These are phyloP conservation scores for Microbotryum intermedium DNA, from an alignment of 1,284 basidiomycete species.

Conservation along the genomic window DNA sequence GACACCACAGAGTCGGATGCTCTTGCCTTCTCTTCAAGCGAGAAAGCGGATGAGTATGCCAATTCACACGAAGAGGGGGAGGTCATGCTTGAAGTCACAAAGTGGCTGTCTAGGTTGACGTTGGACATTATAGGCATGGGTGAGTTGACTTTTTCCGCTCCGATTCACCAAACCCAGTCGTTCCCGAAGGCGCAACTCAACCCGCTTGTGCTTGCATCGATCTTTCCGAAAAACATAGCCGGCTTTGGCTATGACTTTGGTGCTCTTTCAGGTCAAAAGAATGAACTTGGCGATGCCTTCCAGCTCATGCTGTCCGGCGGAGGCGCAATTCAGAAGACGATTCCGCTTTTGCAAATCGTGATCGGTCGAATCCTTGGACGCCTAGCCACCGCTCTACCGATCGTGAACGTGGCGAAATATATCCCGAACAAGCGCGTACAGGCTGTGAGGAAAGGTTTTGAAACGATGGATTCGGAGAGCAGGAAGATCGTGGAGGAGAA, in stretches of 20 bases:
- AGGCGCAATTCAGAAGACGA: too few relatives aligned
- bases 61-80: neutral
- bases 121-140: conserved; percentile 37
- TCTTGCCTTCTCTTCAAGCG: conserved; percentile 20
- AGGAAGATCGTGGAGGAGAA: conserved; percentile 32
- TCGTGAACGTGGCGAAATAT: conserved; percentile 1
- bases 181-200: too few relatives aligned
- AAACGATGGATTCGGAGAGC: conserved; percentile 25
- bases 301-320: conserved; percentile 10
- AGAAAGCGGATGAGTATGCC: conserved; percentile 11
- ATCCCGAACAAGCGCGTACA: neutral
- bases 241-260: conserved; percentile 31
- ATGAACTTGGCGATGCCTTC: conserved; percentile 33
- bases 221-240: neutral
- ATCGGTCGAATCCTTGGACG: too few relatives aligned
- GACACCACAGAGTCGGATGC: conserved; percentile 5
- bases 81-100: conserved; percentile 31
- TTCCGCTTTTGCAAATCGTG: too few relatives aligned
- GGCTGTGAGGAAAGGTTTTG: neutral
- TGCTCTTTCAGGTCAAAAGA: conserved; percentile 30
- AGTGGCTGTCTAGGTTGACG: conserved; percentile 31
- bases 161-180: too few relatives aligned
- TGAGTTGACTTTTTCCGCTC: neutral
- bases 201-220: too few relatives aligned
- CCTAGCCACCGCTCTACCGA: neutral